A percentile compares a stretch with the other conserved stretches of the same genome.
Evolutionary conservation across 768 basidiomycete species (phyloP).

Genomic region (Leucocoprinus leucothites): DNA sequence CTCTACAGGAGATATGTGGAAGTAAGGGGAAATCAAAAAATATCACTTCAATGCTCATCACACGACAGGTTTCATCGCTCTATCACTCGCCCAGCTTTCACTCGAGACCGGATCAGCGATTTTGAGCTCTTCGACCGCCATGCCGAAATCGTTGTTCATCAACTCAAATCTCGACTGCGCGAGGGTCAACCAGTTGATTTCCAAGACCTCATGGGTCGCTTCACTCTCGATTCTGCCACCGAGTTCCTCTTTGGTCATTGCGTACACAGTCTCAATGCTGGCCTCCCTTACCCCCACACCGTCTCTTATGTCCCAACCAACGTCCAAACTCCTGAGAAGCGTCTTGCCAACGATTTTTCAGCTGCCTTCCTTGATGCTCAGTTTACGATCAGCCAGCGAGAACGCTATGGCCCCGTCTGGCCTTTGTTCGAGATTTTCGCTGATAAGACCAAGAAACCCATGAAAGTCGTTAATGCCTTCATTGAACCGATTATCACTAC

Average conservation of each 20-base stretch:
- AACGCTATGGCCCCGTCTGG: constrained; percentile 48
- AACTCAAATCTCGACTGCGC: constrained; percentile 45
- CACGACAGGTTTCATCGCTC: constrained; percentile 52
- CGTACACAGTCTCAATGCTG: constrained; percentile 48
- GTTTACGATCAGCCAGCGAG: constrained; percentile 36
- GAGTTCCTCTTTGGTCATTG: constrained; percentile 64
- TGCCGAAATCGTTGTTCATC: constrained; percentile 38
- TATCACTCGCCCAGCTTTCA: constrained; percentile 64
- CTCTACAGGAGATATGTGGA: constrained; percentile 33
- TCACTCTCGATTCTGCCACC: constrained; percentile 65
- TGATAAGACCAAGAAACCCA: constrained; percentile 44
- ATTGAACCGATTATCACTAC: constrained; percentile 51
- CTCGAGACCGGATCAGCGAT: constrained; percentile 54
- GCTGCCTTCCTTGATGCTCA: constrained; percentile 49
- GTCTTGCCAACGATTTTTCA: constrained; percentile 41
- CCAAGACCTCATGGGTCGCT: constrained; percentile 60
- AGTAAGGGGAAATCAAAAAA: constrained; percentile 19
- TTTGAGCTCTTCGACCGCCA: constrained; percentile 62
- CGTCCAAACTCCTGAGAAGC: constrained; percentile 21
- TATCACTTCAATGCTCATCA: background rate
- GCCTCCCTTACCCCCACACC: constrained; percentile 52
- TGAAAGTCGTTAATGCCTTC: constrained; percentile 51
- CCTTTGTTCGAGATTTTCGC: constrained; percentile 46
- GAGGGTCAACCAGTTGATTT: constrained; percentile 57
- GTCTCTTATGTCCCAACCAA: constrained; percentile 22